phyloP scores from a whole-genome alignment of 2,329 filamentous ascomycete species.

The Delphinella strobiligena region DNA sequence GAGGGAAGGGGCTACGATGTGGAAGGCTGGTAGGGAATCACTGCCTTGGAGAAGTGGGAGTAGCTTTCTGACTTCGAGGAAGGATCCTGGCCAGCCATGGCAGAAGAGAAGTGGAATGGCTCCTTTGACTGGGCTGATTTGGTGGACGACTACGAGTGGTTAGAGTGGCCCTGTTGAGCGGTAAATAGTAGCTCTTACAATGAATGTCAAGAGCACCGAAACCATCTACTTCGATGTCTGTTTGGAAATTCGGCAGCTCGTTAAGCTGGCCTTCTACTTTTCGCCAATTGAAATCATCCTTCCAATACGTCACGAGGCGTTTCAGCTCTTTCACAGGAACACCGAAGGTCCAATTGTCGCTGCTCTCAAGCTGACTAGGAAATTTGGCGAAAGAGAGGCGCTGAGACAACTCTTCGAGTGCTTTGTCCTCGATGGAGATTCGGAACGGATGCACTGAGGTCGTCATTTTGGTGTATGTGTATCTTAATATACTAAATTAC shows the following conservation, averaged over 20 bases:
- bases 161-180: too few species aligned
- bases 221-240: constrained; percentile 41
- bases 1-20: constrained; percentile 42
- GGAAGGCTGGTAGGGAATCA: constrained; percentile 36
- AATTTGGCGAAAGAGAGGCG: constrained; percentile 3
- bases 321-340: constrained; percentile 48
- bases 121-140: constrained; percentile 34
- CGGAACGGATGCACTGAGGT: constrained; percentile 23
- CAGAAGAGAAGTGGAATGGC: constrained; percentile 55
- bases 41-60: constrained; percentile 43
- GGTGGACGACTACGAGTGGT: constrained; percentile 36
- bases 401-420: constrained; percentile 30
- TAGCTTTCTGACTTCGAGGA: constrained; percentile 53
- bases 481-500: neutral
- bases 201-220: constrained; percentile 51
- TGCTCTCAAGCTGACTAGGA: constrained; percentile 15
- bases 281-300: constrained; percentile 48
- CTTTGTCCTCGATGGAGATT: constrained; percentile 40
- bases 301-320: constrained; percentile 47
- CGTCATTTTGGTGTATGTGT: neutral
- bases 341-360: constrained; percentile 45
- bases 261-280: constrained; percentile 48
- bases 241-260: constrained; percentile 46
- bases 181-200: too few species aligned
- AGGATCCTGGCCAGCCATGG: constrained; percentile 61